phyloP scores from a whole-genome alignment of 2,329 filamentous ascomycete genomes.

The Delphinella strobiligena region DNA sequence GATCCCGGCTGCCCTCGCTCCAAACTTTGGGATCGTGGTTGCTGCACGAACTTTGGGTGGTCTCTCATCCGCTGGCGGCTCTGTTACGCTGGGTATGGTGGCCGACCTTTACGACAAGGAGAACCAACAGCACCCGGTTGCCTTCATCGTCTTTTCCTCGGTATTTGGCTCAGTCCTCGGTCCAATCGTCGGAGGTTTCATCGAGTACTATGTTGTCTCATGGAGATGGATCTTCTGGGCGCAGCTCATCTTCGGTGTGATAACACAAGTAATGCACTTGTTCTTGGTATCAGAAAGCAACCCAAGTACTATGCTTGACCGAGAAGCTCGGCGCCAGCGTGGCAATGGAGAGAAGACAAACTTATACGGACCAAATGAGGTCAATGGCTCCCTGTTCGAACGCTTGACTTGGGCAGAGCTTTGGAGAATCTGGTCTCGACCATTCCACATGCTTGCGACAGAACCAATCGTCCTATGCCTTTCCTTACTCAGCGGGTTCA shows the following conservation, averaged over 20 bases:
- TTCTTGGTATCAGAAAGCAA: slow-evolving; percentile 64
- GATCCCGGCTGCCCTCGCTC: slow-evolving; percentile 28
- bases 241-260: slow-evolving; percentile 63
- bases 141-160: slow-evolving; percentile 38
- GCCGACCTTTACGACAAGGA: slow-evolving; percentile 48
- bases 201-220: slow-evolving; percentile 5
- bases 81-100: slow-evolving; percentile 49
- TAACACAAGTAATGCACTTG: slow-evolving; percentile 55
- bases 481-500: slow-evolving; percentile 58
- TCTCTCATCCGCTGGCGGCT: slow-evolving; percentile 47
- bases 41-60: slow-evolving; percentile 35
- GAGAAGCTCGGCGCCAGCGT: slow-evolving; percentile 55
- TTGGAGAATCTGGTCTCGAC: slow-evolving; percentile 42
- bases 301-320: slow-evolving; percentile 62
- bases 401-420: slow-evolving; percentile 29
- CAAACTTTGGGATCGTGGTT: slow-evolving; percentile 27
- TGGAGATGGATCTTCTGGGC: slow-evolving; percentile 73
- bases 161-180: slow-evolving; percentile 20
- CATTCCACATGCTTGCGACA: slow-evolving; percentile 60
- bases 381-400: slow-evolving; percentile 27
- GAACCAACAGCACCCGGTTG: slow-evolving; percentile 45
- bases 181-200: slow-evolving; percentile 21
- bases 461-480: slow-evolving; percentile 60
- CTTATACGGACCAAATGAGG: slow-evolving; percentile 61
- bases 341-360: slow-evolving; percentile 46